These are phyloP conservation scores for Cladosporium sp. DNA, from an alignment of 2,329 filamentous ascomycete genomes.

Conservation along the genomic window DNA sequence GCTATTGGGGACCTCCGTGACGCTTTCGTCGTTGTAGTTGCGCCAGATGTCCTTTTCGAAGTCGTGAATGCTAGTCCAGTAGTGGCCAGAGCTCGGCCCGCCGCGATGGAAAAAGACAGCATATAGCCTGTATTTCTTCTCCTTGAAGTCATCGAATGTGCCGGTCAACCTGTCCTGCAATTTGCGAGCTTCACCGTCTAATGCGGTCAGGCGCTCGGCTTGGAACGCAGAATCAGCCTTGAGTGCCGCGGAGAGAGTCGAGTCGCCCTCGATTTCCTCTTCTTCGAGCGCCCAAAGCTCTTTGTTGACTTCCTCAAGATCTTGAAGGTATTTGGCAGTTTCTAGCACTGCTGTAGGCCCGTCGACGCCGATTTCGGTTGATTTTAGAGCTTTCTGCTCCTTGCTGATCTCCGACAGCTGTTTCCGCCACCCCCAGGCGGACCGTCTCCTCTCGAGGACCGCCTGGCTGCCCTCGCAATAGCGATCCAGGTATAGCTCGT, in stretches of 20 bases:
- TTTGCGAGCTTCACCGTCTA: constrained; percentile 44
- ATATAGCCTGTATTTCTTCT: constrained; percentile 77
- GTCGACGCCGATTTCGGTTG: constrained; percentile 26
- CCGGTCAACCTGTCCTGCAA: constrained; percentile 52
- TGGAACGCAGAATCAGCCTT: constrained; percentile 48
- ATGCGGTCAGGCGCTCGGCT: constrained; percentile 47
- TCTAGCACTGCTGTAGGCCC: constrained; percentile 32
- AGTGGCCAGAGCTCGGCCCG: constrained; percentile 68
- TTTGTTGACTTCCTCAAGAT: constrained; percentile 43
- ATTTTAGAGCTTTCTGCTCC: constrained; percentile 32
- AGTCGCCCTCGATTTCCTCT: constrained; percentile 46
- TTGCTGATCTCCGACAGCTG: constrained; percentile 47
- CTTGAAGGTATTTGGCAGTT: constrained; percentile 46
- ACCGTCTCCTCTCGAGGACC: constrained; percentile 63
- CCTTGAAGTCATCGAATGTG: constrained; percentile 64
- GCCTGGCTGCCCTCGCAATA: constrained; percentile 71
- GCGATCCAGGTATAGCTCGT: constrained; percentile 81
- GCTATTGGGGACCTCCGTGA: constrained; percentile 59
- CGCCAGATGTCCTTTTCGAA: constrained; percentile 81
- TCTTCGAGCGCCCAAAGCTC: constrained; percentile 35
- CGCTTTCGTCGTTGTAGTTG: constrained; percentile 87
- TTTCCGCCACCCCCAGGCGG: constrained; percentile 73
- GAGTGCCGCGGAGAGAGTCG: constrained; percentile 44
- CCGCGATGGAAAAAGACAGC: constrained; percentile 91
- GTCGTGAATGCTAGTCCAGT: constrained; percentile 96